Evolutionary conservation across 257 asterid genomes (phyloP).

Genomic region (Rehmannia glutinosa): DNA sequence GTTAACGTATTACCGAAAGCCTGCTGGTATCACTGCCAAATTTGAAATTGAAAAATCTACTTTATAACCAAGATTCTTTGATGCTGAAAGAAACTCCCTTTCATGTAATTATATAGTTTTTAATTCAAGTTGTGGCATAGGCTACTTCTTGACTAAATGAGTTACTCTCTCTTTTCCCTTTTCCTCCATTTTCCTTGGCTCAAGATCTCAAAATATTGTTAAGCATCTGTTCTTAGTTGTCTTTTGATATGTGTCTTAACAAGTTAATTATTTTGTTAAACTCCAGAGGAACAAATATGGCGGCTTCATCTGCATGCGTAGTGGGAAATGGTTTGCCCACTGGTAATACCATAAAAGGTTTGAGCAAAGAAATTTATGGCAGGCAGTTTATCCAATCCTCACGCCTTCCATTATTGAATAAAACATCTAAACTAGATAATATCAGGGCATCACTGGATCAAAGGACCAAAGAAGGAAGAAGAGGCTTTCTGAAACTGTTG

Average conservation of each 20-base stretch:
- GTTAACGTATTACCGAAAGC: no score
- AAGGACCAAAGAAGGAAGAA: slow-evolving; percentile 48
- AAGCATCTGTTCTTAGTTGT: neutral
- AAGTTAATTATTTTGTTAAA: neutral
- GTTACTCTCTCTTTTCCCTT: neutral
- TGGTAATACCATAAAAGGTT: slow-evolving; percentile 32
- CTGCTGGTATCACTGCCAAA: neutral
- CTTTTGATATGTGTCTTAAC: neutral
- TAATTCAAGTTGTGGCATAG: neutral
- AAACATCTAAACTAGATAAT: slow-evolving; percentile 35
- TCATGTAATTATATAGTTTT: neutral
- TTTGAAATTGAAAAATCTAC: neutral
- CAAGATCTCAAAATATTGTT: neutral
- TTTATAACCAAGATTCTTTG: neutral
- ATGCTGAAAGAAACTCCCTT: neutral
- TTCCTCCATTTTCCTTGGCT: neutral
- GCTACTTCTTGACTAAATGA: neutral
- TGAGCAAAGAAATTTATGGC: slow-evolving; percentile 57
- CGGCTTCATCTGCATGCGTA: slow-evolving; percentile 72
- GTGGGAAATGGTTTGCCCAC: slow-evolving; percentile 61
- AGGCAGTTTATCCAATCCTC: slow-evolving; percentile 42
- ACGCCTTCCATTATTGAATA: slow-evolving; percentile 41
- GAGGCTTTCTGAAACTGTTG: slow-evolving; percentile 72
- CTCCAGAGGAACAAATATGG: slow-evolving; percentile 50
- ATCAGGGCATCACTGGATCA: slow-evolving; percentile 50